Evolutionary conservation across 2,329 filamentous ascomycete genomes (phyloP), one percentile per base, ranked within the genome.

Genomic region (Fusarium falciforme): DNA sequence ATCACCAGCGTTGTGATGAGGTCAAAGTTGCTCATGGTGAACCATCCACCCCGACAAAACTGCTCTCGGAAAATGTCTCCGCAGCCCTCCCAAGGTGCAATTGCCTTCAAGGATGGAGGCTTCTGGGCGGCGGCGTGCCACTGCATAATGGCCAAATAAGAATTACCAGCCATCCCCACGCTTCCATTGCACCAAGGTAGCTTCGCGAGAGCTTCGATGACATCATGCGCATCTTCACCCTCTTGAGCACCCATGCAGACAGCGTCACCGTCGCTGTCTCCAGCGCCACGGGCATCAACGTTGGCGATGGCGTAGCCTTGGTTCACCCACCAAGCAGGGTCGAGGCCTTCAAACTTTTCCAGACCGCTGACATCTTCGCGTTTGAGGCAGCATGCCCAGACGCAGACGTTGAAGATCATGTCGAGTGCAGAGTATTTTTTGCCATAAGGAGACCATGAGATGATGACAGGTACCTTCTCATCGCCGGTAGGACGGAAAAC

Each of bases 91-190:
- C 65, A 73, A 4, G 72, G 72, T 0, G 72, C 72, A 11, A 74
- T 75, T 0, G 68, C 68, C 27, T 72, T 75, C 1, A 75, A 22
- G 1, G 68, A 72, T 22, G 72, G 72, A 12, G 72, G 72, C 0
- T 73, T 73, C 7, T 73, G 65, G 0, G 72, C 68, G 11, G 72
- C 72, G 22, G 66, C 62, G 1, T 70, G 68, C 72, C 72, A 79
- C 44, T 79, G 77, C 29, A 71, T 70, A 0, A 79, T 79, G 0
- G 78, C 78, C 4, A 79, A 25, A 0, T 72, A 78, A 2, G 79
- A 81, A 60, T 81, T 82, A 0, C 81, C 80, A 4, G 77, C 78
- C 74, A 82, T 78, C 2, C 79, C 80, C 2, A 80, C 70, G 6
- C 71, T 82, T 6, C 80, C 80, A 14, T 79, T 80, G 22, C 78